Base-by-base conservation (phyloP, 768 basidiomycete species). In the Suillus lakei region DNA sequence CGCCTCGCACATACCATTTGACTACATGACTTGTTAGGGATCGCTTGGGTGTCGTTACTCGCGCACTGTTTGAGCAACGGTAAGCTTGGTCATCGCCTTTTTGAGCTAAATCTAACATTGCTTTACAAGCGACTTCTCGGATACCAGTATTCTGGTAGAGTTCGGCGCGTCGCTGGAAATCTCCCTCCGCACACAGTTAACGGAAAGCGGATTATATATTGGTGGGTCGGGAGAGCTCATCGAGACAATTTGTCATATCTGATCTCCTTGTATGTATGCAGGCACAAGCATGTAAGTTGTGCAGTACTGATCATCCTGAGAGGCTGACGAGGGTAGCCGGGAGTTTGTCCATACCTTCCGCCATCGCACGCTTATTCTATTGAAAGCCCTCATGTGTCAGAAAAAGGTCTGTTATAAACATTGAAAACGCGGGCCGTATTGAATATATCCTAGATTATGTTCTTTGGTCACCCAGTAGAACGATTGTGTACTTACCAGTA, bases 401-500 rank as follows among this genome's bases (percentile, higher is more conserved):
- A 94, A 94, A 77, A 85, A 92, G 82, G 96, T 96, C 70, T 63
- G 83, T 23, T 50, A 44, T 46, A 39, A 44, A 28, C 18, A n/a
- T 62, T 21, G 43, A 63, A 16, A 7, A n/a, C 13, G 9, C 34
- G 38, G 44, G 60, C 70, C 21, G 64, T 53, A 26, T 61, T 71
- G 51, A 72, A 44, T 21, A 16, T 30, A 41, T 32, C 6, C 59
- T 73, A 97, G 95, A 92, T 99, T 65, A 91, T 99, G 90, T 96
- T 99, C 77, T 98, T 87, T 72, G 96, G 96, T 7, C 94, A 97
- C 73, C 97, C 97, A 0, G 97, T 99, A 2, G 98, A 99, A 77
- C 89, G 90, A 54, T 80, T 99, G 23, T 98, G 97, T 80, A 98
- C 96, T 30, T 98, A 95, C 73, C 98, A 99, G 76, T 99, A 99